Percentiles rank a stretch among this genome's conserved stretches.
These are phyloP conservation scores for Vigna unguiculata DNA, from an alignment of 306 rosid genomes.

Conservation along the genomic window DNA sequence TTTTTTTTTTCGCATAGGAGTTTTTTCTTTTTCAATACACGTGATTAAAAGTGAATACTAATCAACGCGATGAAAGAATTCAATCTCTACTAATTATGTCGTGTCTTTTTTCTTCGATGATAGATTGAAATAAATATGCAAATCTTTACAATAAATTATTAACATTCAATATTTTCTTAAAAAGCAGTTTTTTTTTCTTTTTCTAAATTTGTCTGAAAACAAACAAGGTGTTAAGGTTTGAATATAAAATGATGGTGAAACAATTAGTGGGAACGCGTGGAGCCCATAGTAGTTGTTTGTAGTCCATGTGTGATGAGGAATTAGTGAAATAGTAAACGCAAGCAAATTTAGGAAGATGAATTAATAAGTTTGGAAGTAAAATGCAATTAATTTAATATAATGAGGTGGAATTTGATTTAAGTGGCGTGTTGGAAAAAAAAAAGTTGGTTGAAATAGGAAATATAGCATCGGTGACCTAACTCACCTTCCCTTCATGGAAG, in stretches of 20 bases:
- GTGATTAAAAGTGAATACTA: neutral
- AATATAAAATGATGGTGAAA: neutral
- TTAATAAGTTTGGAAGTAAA: neutral
- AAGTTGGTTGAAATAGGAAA: slow-evolving; percentile 35
- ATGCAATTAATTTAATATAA: neutral
- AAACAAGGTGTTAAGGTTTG: too few relatives aligned
- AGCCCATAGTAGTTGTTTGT: too few relatives aligned
- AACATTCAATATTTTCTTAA: too few relatives aligned
- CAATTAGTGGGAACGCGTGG: neutral
- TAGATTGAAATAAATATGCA: neutral
- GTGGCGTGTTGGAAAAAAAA: slow-evolving; percentile 13
- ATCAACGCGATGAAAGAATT: neutral
- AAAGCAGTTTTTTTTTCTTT: too few relatives aligned
- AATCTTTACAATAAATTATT: neutral
- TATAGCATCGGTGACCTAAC: slow-evolving; percentile 33
- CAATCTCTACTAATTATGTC: neutral
- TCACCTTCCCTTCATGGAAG: slow-evolving; percentile 37
- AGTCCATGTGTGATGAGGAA: neutral
- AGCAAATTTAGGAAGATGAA: neutral
- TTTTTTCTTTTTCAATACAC: neutral
- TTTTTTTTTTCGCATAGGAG: too few relatives aligned
- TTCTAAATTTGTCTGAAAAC: too few relatives aligned
- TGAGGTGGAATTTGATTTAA: neutral
- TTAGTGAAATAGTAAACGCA: neutral
- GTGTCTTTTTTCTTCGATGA: neutral